These are phyloP conservation scores for Gonapodya prolifera DNA, from an alignment of 192 early-diverging fungal species.

Conservation along the genomic window DNA sequence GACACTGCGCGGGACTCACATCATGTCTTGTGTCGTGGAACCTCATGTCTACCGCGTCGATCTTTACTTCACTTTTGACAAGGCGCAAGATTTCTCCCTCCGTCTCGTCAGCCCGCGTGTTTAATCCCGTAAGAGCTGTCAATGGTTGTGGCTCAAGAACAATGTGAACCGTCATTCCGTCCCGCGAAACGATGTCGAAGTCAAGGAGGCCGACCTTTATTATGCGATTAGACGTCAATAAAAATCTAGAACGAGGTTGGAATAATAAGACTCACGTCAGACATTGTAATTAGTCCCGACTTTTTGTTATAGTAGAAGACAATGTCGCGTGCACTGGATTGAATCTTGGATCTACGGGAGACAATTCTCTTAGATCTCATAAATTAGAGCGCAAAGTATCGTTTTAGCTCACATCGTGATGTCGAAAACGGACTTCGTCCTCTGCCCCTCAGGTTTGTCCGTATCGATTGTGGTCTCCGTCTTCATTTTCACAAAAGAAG, in stretches of 20 bases:
- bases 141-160: neutral
- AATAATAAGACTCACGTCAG: conserved; percentile 32
- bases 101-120: too few relatives aligned
- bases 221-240: neutral
- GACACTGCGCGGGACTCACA: too few relatives aligned
- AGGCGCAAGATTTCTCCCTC: too few relatives aligned
- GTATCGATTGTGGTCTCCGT: neutral
- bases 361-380: too few relatives aligned
- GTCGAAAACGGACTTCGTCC: neutral
- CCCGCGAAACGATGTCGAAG: neutral
- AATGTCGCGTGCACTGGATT: conserved; percentile 34
- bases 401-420: neutral
- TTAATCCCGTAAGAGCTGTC: too few relatives aligned
- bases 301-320: conserved; percentile 40
- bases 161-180: neutral
- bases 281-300: conserved; percentile 26
- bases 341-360: conserved; percentile 17
- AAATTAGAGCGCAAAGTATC: too few relatives aligned
- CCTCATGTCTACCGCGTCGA: too few relatives aligned
- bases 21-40: too few relatives aligned
- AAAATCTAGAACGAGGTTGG: neutral
- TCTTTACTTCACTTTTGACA: too few relatives aligned
- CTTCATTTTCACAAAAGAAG: neutral
- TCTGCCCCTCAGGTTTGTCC: neutral
- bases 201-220: neutral